Evolutionary conservation across 1,284 basidiomycete genomes (phyloP), one percentile per base, ranked within the genome.

Genomic region (Austroboletus niveus): DNA sequence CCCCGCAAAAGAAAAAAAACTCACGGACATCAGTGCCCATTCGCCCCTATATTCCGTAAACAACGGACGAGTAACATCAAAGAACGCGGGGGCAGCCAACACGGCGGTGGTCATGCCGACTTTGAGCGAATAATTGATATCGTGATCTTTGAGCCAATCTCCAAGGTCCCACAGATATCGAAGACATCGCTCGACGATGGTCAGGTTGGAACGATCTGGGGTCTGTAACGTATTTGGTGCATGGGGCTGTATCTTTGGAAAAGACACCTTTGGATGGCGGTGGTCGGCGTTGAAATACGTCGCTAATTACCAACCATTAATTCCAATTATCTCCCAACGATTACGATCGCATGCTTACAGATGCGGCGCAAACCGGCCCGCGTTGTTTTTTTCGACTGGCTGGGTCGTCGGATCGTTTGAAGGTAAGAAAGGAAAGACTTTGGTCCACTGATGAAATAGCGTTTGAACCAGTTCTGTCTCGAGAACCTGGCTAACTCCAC

Each of bases 11-110:
- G 32, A 22, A 22, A 24, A 24, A 24, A 24, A 24, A 24, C 82
- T 56, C 60, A 90, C 90, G 41, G 92, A 94, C 48, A 98, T 92
- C 60, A 98, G 72, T 2, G 94, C 94, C 95, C 95, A 98, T 69
- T 98, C 93, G 38, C 94, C 94, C 62, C 86, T 80, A 62, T 87
- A 94, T 47, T 82, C 80, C 32, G 91, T 74, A 64, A 97, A 98
- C 6, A 84, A 72, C 2, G 85, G 85, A 27, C 93, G 75, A 1
- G 90, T 94, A 11, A 70, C 60, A 52, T 92, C 86, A 50, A 92
- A 87, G 67, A 94, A 97, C 0, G 93, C 92, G 2, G 93, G 93
- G 2, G 86, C 78, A 1, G 94, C 89, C 3, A 97, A 74, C 20
- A 95, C 73, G 0, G 91, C 89, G 42, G 81, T 84, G 2, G 87